phyloP scores from a whole-genome alignment of 768 basidiomycete species.

The Amanita rubescens region DNA sequence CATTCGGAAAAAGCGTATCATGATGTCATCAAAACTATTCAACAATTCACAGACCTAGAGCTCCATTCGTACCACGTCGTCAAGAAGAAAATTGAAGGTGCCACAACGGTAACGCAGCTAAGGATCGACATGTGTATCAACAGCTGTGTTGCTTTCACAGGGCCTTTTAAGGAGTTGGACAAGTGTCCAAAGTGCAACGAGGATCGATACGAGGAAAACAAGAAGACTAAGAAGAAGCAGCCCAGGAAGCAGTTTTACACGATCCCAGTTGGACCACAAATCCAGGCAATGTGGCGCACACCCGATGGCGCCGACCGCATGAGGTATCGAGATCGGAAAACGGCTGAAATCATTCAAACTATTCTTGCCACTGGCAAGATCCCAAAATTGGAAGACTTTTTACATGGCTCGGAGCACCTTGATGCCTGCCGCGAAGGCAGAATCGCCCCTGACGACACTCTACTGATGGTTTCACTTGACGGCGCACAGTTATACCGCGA shows the following conservation, averaged over 20 bases:
- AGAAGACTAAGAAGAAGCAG: background rate
- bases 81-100: background rate
- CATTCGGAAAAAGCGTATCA: background rate
- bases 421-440: constrained; percentile 9
- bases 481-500: constrained; percentile 33
- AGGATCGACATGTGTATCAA: background rate
- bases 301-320: background rate
- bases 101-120: background rate
- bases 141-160: background rate
- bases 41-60: background rate
- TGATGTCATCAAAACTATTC: background rate
- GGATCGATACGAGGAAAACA: background rate
- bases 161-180: background rate
- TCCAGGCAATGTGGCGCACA: background rate
- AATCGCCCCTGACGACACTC: constrained; percentile 21
- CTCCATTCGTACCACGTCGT: background rate
- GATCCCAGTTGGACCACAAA: background rate
- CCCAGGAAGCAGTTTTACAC: background rate
- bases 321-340: background rate
- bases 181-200: background rate
- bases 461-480: constrained; percentile 28
- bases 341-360: background rate
- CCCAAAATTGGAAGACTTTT: constrained; percentile 15
- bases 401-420: constrained; percentile 20
- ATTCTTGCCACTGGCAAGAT: background rate